Evolutionary conservation across 2,329 filamentous ascomycete genomes (phyloP).

Genomic region (Rhexocercosporidium sp.): DNA sequence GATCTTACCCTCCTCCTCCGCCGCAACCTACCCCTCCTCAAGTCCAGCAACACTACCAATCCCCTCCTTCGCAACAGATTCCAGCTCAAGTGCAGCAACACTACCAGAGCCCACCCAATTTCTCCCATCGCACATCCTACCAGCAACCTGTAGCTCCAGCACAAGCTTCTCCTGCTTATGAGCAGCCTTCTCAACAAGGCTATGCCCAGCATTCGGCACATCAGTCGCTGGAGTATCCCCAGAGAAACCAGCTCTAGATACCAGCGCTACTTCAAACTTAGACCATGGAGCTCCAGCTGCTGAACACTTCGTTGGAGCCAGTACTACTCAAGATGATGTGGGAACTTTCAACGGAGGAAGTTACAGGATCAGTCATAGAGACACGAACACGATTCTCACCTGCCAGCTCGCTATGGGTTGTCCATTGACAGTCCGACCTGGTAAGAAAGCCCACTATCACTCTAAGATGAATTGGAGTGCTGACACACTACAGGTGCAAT

Average conservation of each 20-base stretch:
- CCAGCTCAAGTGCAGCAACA: conserved; percentile 36
- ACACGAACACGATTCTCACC: conserved; percentile 88
- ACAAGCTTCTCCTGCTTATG: conserved; percentile 24
- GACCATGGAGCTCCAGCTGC: conserved; percentile 47
- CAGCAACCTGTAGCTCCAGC: conserved; percentile 32
- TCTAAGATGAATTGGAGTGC: neutral
- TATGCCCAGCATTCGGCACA: conserved; percentile 27
- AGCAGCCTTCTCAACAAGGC: conserved; percentile 33
- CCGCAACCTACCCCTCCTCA: conserved; percentile 24
- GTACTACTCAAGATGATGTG: conserved; percentile 75
- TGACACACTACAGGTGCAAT: conserved; percentile 65
- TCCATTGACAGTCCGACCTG: conserved; percentile 80
- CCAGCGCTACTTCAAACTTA: conserved; percentile 38
- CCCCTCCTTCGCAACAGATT: conserved; percentile 23
- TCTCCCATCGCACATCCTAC: conserved; percentile 43
- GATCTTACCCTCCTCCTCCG: conserved; percentile 39
- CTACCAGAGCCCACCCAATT: conserved; percentile 36
- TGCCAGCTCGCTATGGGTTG: conserved; percentile 89
- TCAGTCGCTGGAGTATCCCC: conserved; percentile 32
- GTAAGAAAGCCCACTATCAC: conserved; percentile 43
- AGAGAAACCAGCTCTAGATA: conserved; percentile 42
- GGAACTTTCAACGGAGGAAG: conserved; percentile 98
- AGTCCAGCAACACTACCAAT: conserved; percentile 19
- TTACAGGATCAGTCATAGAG: conserved; percentile 90
- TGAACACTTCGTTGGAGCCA: conserved; percentile 67